phyloP scores from a whole-genome alignment of 2,329 filamentous ascomycete genomes.

The Hansfordia pulvinata region DNA sequence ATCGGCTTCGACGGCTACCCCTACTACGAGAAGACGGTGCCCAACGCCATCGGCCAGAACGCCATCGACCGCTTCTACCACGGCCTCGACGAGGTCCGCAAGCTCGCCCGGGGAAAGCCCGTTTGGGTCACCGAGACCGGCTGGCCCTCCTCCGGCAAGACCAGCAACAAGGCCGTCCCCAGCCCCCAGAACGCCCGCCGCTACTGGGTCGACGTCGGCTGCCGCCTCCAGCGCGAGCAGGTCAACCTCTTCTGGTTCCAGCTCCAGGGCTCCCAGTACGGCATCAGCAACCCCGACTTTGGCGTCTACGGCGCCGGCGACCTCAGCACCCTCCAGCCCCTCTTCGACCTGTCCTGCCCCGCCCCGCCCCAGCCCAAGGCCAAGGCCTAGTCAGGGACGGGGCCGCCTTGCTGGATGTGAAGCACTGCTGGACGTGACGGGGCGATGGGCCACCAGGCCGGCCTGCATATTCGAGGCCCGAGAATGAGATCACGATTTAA shows the following conservation, averaged over 20 bases:
- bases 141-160: conserved; percentile 44
- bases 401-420: too few species aligned
- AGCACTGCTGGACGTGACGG: too few species aligned
- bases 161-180: conserved; percentile 39
- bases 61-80: conserved; percentile 38
- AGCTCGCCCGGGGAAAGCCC: conserved; percentile 34
- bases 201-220: conserved; percentile 51
- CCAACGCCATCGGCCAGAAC: conserved; percentile 42
- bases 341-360: conserved; percentile 40
- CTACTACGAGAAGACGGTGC: conserved; percentile 46
- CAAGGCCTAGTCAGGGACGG: too few species aligned
- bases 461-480: too few species aligned
- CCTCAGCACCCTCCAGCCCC: conserved; percentile 33
- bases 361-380: too few species aligned
- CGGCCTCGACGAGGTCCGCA: conserved; percentile 28
- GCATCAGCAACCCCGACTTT: conserved; percentile 38
- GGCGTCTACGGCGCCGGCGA: too few species aligned
- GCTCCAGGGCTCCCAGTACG: conserved; percentile 47
- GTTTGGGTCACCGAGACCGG: conserved; percentile 54
- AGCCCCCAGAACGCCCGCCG: conserved; percentile 43
- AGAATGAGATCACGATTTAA: too few species aligned
- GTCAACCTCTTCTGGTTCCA: conserved; percentile 48
- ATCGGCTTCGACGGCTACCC: conserved; percentile 53
- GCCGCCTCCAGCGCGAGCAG: conserved; percentile 41
- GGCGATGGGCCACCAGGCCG: too few species aligned